Evolutionary conservation across 2,329 filamentous ascomycete species (phyloP), one percentile per base, ranked within the genome.

Genomic region (Penicillium sp.): DNA sequence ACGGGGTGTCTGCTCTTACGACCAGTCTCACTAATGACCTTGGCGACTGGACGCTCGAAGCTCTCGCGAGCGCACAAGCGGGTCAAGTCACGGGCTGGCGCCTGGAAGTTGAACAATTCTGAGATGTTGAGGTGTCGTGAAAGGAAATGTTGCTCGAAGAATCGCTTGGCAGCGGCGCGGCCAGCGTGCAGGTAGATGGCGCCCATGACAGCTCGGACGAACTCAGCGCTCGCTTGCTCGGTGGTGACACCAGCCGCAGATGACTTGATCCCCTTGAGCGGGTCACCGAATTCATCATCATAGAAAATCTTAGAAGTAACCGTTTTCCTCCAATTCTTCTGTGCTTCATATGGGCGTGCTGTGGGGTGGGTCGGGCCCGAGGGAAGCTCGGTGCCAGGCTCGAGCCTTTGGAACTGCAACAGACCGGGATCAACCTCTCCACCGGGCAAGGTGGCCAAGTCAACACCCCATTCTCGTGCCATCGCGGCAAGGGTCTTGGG

Each of bases 371-470:
- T 71, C 13, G 62, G 56, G 50, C 74, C 70, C 6, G 78, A 67
- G 53, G 82, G 75, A 33, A 73, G 25, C 27, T 73, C 66, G 35
- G 72, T 70, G 8, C 79, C 80, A 6, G 82, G 75, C 10, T 73
- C 68, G 25, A 82, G 61, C 55, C 82, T 71, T 77, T 77, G 77
- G 81, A 92, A 96, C 73, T 97, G 94, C 60, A 99, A 81, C 54
- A 96, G 81, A 6, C 93, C 94, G 0, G 93, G 88, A 73, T 99
- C 94, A 56, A 97, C 93, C 78, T 97, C 93, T 58, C 86, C 86
- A 50, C 93, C 94, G 0, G 94, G 94, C 21, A 86, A 88, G 12
- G 89, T 90, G n/a, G 91, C 93, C 43, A 82, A 78, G 74, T 97
- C 93, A 17, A 97, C 86, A 77, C 94, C 94, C 94, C 94, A 99